Conservation (phyloP, 2,329 filamentous ascomycete genomes). For the Arthrinium puccinioides region DNA sequence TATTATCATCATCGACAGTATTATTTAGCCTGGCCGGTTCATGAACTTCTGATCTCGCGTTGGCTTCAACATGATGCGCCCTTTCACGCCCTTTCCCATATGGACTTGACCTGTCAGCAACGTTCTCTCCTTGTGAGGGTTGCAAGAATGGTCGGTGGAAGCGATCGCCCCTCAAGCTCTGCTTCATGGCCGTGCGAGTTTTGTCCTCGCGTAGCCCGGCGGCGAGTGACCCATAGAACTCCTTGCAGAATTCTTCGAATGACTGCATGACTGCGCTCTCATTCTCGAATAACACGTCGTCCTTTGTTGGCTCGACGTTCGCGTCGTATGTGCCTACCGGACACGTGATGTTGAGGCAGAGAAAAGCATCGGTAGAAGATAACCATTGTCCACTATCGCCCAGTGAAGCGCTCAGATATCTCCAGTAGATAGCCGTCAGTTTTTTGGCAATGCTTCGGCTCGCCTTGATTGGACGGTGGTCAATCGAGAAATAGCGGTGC, state of each 20-base stretch:
- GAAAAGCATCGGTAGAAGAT: constrained; percentile 45
- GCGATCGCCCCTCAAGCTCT: too few species aligned
- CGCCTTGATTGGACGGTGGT: constrained; percentile 56
- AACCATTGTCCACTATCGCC: constrained; percentile 14
- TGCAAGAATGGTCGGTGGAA: too few species aligned
- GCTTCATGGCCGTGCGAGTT: too few species aligned
- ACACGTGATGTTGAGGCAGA: constrained; percentile 58
- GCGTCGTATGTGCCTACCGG: constrained; percentile 58
- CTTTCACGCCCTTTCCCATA: too few species aligned
- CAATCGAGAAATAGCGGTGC: constrained; percentile 60
- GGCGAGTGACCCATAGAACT: constrained; percentile 35
- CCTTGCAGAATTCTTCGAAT: constrained; percentile 37
- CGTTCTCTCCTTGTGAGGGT: too few species aligned
- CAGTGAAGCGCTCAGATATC: constrained; percentile 31
- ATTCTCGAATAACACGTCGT: constrained; percentile 62
- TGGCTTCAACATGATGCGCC: too few species aligned
- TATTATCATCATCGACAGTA: too few species aligned
- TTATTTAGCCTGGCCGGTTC: too few species aligned
- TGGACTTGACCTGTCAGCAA: too few species aligned
- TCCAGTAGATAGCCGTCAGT: constrained; percentile 45
- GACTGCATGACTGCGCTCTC: constrained; percentile 35
- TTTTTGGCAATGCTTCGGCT: constrained; percentile 52
- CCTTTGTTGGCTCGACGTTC: constrained; percentile 66
- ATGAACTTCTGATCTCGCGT: too few species aligned
- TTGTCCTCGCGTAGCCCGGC: too few species aligned